Base-by-base conservation (phyloP, 768 basidiomycete genomes). In the Amanita muscaria region DNA sequence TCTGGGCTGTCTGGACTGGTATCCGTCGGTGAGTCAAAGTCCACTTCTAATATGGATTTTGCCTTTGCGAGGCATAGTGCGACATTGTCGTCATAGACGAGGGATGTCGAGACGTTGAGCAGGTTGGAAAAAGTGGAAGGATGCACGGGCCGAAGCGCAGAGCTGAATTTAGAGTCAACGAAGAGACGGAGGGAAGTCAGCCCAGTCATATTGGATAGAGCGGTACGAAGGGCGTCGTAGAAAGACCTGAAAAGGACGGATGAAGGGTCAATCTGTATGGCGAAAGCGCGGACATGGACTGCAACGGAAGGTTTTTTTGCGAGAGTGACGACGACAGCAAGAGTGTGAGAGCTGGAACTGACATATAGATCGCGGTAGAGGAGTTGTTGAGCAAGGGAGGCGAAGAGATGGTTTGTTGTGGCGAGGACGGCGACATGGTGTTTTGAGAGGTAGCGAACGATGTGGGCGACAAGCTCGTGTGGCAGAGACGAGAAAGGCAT, bases 291-390 rank as follows among this genome's bases (percentile, higher is more conserved):
- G 42, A 88, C 86, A 56, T 70, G 64, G 49, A 62, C 65, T 0
- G 83, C 82, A 54, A 87, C 58, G 43, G 63, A 62, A n/a, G 77
- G 75, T 18, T 65, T 72, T 16, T 55, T 55, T 8, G 82, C 77
- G 49, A 88, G 76, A 44, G 79, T 75, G 49, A 60, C 47, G 45
- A 83, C 63, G 57, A 77, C 64, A 51, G 59, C 41, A 47, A 77
- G 67, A 50, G 76, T 76, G 52, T 59, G 64, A 3, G 68, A 61
- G 48, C 60, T 53, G 5, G 66, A 53, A 23, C 77, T 70, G 42
- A 77, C 51, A 40, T 64, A 57, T 51, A 87, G 53, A 54, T 74
- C 60, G 43, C 79, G 71, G 60, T 83, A 88, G 60, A 88, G 79
- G 27, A 68, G 57, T 47, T 76, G 76, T 48, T 75, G 76, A 0